Evolutionary conservation across 768 basidiomycete genomes (phyloP), one percentile per base, ranked within the genome.

Genomic region (button mushroom (Agaricus bisporus)): DNA sequence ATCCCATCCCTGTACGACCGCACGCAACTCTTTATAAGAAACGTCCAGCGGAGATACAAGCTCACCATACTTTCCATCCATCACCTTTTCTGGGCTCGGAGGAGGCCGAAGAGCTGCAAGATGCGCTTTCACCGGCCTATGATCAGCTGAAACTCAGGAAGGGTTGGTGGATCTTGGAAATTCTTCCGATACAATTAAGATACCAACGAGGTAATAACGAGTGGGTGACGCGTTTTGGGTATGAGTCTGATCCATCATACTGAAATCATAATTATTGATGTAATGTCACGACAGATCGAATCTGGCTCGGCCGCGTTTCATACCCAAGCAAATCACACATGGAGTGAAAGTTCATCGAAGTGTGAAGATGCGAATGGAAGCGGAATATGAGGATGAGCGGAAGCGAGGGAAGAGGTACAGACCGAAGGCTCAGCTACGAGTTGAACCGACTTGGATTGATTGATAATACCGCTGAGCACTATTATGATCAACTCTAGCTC

Each of bases 161-260:
- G 44, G 41, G 25, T 0, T 90, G 89, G 88, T 90, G 88, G 89
- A 49, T 80, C 32, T 68, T 90, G 38, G 89, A 91, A 63, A 5
- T 78, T 7, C 41, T 82, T 12, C 83, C 80, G 4, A 41, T 79
- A 50, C 63, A 63, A 14, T 62, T 72, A 53, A 63, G 69, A 49
- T 74, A 69, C 55, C 76, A 76, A 57, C 64, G 56, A 45, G 61
- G 62, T 5, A 65, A 75, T 54, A 66, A 70, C 49, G 43, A 61
- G 35, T 76, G 74, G 75, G 65, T 64, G 3, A 62, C 65, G 11
- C 62, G 66, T 41, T 63, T 67, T 37, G 65, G 69, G 66, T 72
- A 32, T 4, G 71, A 66, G 5, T n/a, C n/a, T 35, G 17, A 20
- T 10, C 11, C n/a, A n/a, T 9, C 32, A 52, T 22, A 20, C 18